These are phyloP conservation scores for Guadua angustifolia DNA, from an alignment of 176 grass and related monocot genomes.

Conservation along the genomic window DNA sequence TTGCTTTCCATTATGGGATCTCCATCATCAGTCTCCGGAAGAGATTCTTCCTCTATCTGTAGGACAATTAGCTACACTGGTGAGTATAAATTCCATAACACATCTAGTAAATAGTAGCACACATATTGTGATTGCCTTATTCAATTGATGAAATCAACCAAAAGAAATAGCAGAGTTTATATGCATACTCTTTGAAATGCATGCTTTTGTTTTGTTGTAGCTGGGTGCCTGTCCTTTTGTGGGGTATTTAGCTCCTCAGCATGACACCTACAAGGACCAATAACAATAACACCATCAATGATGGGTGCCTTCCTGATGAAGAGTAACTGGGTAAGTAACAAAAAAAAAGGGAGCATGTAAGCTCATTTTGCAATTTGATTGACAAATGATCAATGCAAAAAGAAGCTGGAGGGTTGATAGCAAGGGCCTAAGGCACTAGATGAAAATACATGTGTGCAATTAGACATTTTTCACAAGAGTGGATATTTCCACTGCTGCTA, in stretches of 20 bases:
- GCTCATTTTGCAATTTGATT: slow-evolving; percentile 21
- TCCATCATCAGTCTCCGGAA: slow-evolving; percentile 68
- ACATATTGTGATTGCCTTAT: slow-evolving; percentile 11
- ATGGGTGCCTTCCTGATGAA: not conserved
- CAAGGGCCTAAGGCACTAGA: not conserved
- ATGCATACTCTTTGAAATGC: slow-evolving; percentile 61
- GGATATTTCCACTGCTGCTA: slow-evolving; percentile 1
- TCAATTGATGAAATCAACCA: not conserved
- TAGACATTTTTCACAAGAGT: not conserved
- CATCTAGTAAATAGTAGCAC: slow-evolving; percentile 26
- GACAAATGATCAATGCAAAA: slow-evolving; percentile 1
- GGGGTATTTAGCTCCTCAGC: slow-evolving; percentile 62
- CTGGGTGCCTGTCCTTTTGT: slow-evolving; percentile 77
- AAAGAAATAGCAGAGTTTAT: slow-evolving; percentile 25
- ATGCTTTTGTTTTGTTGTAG: slow-evolving; percentile 76
- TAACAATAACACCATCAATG: slow-evolving; percentile 17
- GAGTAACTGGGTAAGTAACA: slow-evolving; percentile 9
- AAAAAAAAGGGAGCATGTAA: slow-evolving; percentile 8
- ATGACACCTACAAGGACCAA: slow-evolving; percentile 69
- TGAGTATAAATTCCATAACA: slow-evolving; percentile 47
- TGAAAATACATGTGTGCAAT: not conserved
- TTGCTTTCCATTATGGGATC: slow-evolving; percentile 75
- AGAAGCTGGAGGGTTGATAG: not conserved
- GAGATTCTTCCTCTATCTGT: slow-evolving; percentile 61
- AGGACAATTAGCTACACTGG: slow-evolving; percentile 27